Conservation (phyloP, 2,329 filamentous ascomycete genomes). For the Grosmannia penicillata region DNA sequence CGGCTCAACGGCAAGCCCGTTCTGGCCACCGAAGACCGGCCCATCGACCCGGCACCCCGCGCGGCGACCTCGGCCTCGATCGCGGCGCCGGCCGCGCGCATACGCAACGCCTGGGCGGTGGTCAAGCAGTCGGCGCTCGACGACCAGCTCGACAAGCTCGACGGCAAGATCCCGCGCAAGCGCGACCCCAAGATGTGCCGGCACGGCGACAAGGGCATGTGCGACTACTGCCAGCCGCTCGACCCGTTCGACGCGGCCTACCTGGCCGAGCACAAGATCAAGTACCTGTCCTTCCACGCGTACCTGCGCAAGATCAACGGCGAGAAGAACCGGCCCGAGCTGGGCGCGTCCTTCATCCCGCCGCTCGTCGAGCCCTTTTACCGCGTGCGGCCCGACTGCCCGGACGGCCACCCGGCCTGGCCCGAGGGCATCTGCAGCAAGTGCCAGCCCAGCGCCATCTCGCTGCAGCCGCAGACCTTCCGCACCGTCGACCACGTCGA, state of each 20-base stretch:
- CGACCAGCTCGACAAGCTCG: conserved; percentile 68
- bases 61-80: conserved; percentile 1
- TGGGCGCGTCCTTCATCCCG: conserved; percentile 89
- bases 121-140: conserved; percentile 81
- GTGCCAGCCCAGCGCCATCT: conserved; percentile 94
- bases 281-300: conserved; percentile 92
- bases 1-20: conserved; percentile 69
- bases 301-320: conserved; percentile 91
- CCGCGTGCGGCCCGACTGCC: conserved; percentile 75
- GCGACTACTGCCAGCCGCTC: conserved; percentile 94
- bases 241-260: conserved; percentile 89
- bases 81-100: conserved; percentile 40
- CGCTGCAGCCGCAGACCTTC: conserved; percentile 80
- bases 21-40: conserved; percentile 50
- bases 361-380: conserved; percentile 88
- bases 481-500: conserved; percentile 98
- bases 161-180: conserved; percentile 74
- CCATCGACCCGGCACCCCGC: conserved; percentile 40
- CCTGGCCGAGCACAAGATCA: conserved; percentile 91
- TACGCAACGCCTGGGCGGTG: conserved; percentile 86
- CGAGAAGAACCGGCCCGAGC: conserved; percentile 89
- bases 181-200: conserved; percentile 78
- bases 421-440: conserved; percentile 96
- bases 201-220: conserved; percentile 96
- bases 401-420: conserved; percentile 84